Conservation (phyloP, 371 early-diverging fungal species). For the Mortierella polycephala region DNA sequence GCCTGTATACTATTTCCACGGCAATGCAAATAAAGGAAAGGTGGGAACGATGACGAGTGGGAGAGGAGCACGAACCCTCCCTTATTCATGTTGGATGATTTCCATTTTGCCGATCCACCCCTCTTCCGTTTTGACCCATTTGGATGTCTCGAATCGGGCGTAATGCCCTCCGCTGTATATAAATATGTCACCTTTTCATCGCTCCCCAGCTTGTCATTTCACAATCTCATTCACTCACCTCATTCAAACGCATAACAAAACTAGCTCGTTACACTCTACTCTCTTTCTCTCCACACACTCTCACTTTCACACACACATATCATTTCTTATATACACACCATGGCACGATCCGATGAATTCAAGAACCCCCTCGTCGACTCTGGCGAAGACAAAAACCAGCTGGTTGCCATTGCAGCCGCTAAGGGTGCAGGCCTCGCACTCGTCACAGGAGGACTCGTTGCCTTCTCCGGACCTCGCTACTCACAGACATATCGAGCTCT, state of each 20-base stretch:
- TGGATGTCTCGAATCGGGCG: conserved; percentile 1
- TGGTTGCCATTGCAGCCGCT: conserved; percentile 17
- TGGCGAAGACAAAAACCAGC: conserved; percentile 14
- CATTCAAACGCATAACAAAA: neutral
- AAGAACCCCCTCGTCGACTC: conserved; percentile 28
- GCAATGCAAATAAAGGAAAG: conserved; percentile 13
- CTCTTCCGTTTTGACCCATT: conserved; percentile 16
- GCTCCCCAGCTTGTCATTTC: no score
- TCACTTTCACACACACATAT: conserved; percentile 2
- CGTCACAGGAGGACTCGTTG: conserved; percentile 19
- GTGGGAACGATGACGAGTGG: neutral
- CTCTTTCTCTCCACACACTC: neutral
- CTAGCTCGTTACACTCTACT: neutral
- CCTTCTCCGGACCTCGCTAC: conserved; percentile 27
- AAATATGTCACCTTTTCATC: no score
- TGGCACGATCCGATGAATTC: conserved; percentile 4
- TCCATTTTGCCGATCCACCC: conserved; percentile 5
- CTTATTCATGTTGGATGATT: neutral
- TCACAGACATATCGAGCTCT: conserved; percentile 37
- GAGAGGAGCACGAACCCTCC: neutral
- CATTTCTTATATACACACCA: neutral
- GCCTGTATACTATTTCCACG: no score
- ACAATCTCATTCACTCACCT: neutral
- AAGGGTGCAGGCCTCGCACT: conserved; percentile 5
- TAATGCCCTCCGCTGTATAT: no score